A percentile compares a stretch with the other conserved stretches of the same genome.
These are phyloP conservation scores for Dioscorea zingiberensis DNA, from an alignment of 106 monocot species.

Conservation along the genomic window DNA sequence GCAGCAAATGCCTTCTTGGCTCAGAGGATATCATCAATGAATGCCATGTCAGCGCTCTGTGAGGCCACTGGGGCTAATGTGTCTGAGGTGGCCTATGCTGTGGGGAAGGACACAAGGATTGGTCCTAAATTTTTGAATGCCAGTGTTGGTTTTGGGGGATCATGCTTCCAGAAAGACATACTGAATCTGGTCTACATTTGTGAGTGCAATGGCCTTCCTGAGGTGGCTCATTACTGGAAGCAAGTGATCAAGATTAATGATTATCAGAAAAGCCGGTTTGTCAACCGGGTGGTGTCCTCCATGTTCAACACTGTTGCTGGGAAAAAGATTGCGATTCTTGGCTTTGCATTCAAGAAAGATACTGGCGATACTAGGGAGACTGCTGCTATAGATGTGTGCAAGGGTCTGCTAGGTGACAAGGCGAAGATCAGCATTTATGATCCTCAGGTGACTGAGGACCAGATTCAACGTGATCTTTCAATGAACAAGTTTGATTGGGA, in stretches of 20 bases:
- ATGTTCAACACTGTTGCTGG: slow-evolving; percentile 19
- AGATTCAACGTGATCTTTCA: slow-evolving; percentile 14
- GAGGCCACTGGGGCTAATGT: slow-evolving; percentile 20
- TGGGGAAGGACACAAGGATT: slow-evolving; percentile 17
- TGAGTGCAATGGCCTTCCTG: slow-evolving; percentile 18
- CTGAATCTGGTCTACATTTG: slow-evolving; percentile 19
- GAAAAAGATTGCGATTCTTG: slow-evolving; percentile 16
- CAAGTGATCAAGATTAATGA: slow-evolving; percentile 22
- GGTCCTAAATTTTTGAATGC: slow-evolving; percentile 19
- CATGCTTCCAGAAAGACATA: slow-evolving; percentile 21
- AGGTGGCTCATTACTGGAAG: slow-evolving; percentile 24
- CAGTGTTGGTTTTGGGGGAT: slow-evolving; percentile 18
- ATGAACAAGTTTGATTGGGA: slow-evolving; percentile 22
- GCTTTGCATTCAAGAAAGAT: slow-evolving; percentile 22
- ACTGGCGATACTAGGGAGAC: slow-evolving; percentile 21
- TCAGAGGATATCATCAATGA: slow-evolving; percentile 18
- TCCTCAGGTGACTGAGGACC: slow-evolving; percentile 21
- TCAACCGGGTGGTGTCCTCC: slow-evolving; percentile 14
- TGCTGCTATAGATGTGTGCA: slow-evolving; percentile 16
- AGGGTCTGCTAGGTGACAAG: slow-evolving; percentile 15
- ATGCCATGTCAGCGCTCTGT: slow-evolving; percentile 21
- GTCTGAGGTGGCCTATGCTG: slow-evolving; percentile 16
- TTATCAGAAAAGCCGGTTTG: slow-evolving; percentile 18
- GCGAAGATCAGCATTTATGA: slow-evolving; percentile 15
- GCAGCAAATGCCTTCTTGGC: slow-evolving; percentile 19